Evolutionary conservation across 306 rosid genomes (phyloP), one percentile per base, ranked within the genome.

Genomic region (Casuarina glauca): DNA sequence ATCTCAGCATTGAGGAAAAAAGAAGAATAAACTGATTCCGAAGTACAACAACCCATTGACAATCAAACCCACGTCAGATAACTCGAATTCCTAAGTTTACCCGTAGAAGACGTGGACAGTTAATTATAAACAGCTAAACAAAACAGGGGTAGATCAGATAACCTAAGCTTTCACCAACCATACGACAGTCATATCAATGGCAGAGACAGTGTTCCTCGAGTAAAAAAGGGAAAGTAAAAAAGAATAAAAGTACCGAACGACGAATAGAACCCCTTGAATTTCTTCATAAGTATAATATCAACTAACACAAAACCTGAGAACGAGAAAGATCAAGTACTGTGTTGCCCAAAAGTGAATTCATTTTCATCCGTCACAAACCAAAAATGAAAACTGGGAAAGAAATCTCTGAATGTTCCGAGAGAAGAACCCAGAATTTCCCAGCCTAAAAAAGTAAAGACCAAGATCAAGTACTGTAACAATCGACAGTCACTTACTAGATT

Each of bases 211-310:
- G 32, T 26, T 60, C 32, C 38, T 60, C 32, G 4, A 20, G 20
- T 38, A 20, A 26, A 60, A 60, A 26, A 26, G 1, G 32, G 32
- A n/a, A 32, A 60, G 32, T 0, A 17, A 73, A 17, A 80, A 43
- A 73, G 17, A 68, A 42, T 64, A 88, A 74, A 78, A 64, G 39
- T 67, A 39, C 19, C 76, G 43, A 75, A 74, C 53, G 79, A 77
- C 70, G 67, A 69, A 75, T 72, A 38, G 71, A 41, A 74, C 72
- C 50, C 52, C 8, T 64, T 53, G 57, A 43, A 52, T 32, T 12
- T 17, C 45, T 16, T 10, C 50, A 43, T 43, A 69, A 79, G 46
- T 62, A 51, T n/a, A 41, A 79, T 52, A 44, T 13, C 38, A 74
- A 26, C 46, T 35, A 72, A 53, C 75, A 46, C 6, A 74, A 66